Conservation (phyloP, 495 filamentous ascomycete species). For the Podospora sp. region DNA sequence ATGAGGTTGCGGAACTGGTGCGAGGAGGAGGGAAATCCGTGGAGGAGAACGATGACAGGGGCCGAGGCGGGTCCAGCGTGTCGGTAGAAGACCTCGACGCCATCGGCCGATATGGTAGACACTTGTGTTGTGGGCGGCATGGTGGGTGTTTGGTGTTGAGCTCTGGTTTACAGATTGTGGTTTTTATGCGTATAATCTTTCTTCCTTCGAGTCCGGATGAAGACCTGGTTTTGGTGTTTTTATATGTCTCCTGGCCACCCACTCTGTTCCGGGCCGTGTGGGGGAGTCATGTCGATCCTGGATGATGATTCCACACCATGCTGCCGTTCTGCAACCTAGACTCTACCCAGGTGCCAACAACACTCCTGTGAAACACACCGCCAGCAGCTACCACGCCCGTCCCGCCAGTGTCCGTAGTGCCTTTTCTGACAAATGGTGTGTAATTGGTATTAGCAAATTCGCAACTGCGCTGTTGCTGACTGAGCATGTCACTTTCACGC, state of each 20-base stretch:
- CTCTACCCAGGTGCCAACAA: background rate
- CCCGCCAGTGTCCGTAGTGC: background rate
- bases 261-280: no score
- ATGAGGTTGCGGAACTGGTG: slow-evolving; percentile 65
- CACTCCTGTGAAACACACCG: background rate
- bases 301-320: background rate
- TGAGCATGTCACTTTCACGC: background rate
- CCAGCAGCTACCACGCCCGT: background rate
- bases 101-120: slow-evolving; percentile 33
- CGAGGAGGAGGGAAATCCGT: slow-evolving; percentile 66
- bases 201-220: background rate
- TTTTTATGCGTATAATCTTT: background rate
- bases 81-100: slow-evolving; percentile 62
- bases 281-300: background rate
- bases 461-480: background rate
- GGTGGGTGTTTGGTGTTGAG: slow-evolving; percentile 1
- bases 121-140: slow-evolving; percentile 24
- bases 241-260: no score
- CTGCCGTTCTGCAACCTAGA: background rate
- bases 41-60: slow-evolving; percentile 61
- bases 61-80: slow-evolving; percentile 42
- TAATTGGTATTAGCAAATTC: background rate
- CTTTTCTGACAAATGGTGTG: background rate
- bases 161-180: background rate
- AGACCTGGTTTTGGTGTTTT: no score